Conservation (phyloP, 2,329 filamentous ascomycete genomes). For the Colletotrichum musicola region DNA sequence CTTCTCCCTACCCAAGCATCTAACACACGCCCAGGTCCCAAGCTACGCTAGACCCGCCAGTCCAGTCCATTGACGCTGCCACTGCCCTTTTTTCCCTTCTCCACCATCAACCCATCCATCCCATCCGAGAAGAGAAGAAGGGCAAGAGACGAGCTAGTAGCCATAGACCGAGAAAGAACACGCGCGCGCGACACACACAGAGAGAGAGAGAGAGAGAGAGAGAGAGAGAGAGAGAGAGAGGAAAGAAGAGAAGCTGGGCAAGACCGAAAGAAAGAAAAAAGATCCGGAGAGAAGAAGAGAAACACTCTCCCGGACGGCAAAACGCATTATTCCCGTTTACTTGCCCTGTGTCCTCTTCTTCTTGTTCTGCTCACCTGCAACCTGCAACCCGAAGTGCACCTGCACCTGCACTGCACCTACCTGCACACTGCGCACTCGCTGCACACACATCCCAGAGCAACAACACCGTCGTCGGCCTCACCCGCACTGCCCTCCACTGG, state of each 20-base stretch:
- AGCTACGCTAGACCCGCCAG: constrained; percentile 36
- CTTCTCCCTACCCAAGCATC: constrained; percentile 39
- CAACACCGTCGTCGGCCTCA: not conserved
- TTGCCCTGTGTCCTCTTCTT: too few relatives aligned
- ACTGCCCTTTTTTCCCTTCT: constrained; percentile 9
- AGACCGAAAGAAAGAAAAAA: too few relatives aligned
- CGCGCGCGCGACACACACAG: too few relatives aligned
- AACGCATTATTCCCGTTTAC: too few relatives aligned
- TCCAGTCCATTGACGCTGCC: constrained; percentile 22
- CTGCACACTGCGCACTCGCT: not conserved
- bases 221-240: too few relatives aligned
- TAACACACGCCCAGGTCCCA: constrained; percentile 37
- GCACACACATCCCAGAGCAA: not conserved
- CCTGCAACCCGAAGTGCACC: constrained; percentile 13
- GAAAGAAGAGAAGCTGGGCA: too few relatives aligned
- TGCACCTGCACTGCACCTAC: constrained; percentile 2
- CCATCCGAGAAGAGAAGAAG: constrained; percentile 16
- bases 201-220: too few relatives aligned
- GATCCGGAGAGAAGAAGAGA: too few relatives aligned
- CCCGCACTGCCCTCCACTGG: constrained; percentile 13
- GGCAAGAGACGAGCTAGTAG: not conserved
- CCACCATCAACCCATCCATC: constrained; percentile 24
- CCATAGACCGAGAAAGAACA: not conserved
- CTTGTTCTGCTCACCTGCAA: not conserved
- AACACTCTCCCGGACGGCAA: too few relatives aligned